A percentile compares a stretch with the other conserved stretches of the same genome.
Evolutionary conservation across 2,329 filamentous ascomycete genomes (phyloP).

Genomic region (Beauveria sp.): DNA sequence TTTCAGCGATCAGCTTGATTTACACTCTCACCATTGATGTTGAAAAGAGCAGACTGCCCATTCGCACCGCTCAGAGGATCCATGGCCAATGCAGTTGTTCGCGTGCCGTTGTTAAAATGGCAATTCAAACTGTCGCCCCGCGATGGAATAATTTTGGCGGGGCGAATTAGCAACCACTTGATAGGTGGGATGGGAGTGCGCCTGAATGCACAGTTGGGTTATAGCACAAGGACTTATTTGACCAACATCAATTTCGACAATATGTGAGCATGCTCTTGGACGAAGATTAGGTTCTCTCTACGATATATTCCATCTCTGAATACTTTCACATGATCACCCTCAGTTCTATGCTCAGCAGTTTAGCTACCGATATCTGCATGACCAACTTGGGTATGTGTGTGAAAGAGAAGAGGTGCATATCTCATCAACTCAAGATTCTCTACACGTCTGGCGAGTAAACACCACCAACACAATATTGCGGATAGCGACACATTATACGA

Average conservation of each 20-base stretch:
- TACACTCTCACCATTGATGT: constrained; percentile 13
- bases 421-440: too few species aligned
- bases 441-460: too few species aligned
- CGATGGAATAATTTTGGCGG: constrained; percentile 18
- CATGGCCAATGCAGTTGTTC: constrained; percentile 12
- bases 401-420: too few species aligned
- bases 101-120: constrained; percentile 8
- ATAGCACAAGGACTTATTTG: too few species aligned
- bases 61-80: constrained; percentile 1
- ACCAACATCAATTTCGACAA: too few species aligned
- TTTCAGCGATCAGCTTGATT: not conserved
- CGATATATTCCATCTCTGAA: too few species aligned
- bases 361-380: too few species aligned
- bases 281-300: too few species aligned
- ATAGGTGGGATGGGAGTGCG: constrained; percentile 3
- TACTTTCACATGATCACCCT: too few species aligned
- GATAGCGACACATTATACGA: not conserved
- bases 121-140: constrained; percentile 13
- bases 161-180: constrained; percentile 14
- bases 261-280: too few species aligned
- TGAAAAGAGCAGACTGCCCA: constrained; percentile 6
- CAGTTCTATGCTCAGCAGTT: too few species aligned
- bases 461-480: not conserved
- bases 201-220: not conserved
- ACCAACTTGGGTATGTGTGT: too few species aligned